Base-by-base conservation (phyloP, 2,329 filamentous ascomycete genomes). In the Diaporthe sp. region DNA sequence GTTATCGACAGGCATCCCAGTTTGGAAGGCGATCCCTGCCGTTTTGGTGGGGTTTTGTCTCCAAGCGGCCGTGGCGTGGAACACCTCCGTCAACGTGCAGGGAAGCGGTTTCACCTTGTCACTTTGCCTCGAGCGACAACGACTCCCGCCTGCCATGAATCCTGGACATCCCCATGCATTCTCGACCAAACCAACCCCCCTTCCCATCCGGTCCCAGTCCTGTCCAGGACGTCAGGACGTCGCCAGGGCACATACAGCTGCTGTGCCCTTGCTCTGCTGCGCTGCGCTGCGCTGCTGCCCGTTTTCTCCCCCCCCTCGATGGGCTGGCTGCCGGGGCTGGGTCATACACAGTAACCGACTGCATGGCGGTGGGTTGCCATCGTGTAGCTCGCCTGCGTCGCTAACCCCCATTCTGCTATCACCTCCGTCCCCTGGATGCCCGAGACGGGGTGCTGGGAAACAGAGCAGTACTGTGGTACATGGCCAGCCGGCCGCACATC, bases 401-500 rank as follows among this genome's bases (percentile, higher is more conserved):
- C 70, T 67, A 73, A 28, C 44, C 74, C 74, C 42, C 63, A 75
- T 57, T 57, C 60, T 72, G 74, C 47, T 39, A 73, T 73, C 60
- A 73, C 31, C 34, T 39, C 71, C 72, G 72, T 68, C 58, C 60
- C 72, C 49, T 44, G 72, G 49, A 28, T 15, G 13, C 71, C n/a
- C 28, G 34, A 31, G 57, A 73, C 42, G 61, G 58, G 57, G 49
- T 55, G 34, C 47, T 53, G 37, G 44, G 28, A 53, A 49, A 34
- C 42, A 65, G 20, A 65, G 17, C 42, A 65, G 42, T 60, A n/a
- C n/a, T n/a, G n/a, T n/a, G n/a, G n/a, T n/a, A 74, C 72, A 42
- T 51, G 31, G 34, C 42, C 31, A 74, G 44, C 25, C 53, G 72
- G 67, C 60, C 65, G 39, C 20, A 28, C n/a, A 39, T 55, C 49